A percentile compares a stretch with the other conserved stretches of the same genome.
Evolutionary conservation across 2,329 filamentous ascomycete species (phyloP).

Genomic region (Hysterium pulicare): DNA sequence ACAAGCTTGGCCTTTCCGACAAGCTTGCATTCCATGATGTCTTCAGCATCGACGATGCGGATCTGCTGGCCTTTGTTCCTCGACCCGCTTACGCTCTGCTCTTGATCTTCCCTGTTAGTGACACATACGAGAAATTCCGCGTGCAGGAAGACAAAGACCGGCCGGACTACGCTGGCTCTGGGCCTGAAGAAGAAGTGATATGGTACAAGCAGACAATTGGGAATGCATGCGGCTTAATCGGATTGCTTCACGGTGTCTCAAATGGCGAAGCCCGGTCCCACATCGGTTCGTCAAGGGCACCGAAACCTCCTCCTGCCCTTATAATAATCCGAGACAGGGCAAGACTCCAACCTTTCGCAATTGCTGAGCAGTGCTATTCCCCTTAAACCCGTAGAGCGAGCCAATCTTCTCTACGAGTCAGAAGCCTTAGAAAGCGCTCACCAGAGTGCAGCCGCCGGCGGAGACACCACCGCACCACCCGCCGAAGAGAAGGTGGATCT

Average conservation of each 20-base stretch:
- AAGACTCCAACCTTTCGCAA: constrained; percentile 57
- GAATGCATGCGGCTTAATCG: constrained; percentile 92
- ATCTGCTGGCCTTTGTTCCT: constrained; percentile 81
- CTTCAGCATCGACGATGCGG: constrained; percentile 81
- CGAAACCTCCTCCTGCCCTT: background rate
- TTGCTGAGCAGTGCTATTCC: constrained; percentile 69
- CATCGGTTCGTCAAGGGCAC: constrained; percentile 23
- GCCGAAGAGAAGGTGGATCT: constrained; percentile 83
- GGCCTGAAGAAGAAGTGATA: constrained; percentile 69
- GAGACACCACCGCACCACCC: constrained; percentile 74
- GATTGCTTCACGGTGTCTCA: constrained; percentile 75
- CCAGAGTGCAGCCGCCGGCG: constrained; percentile 68
- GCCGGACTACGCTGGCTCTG: constrained; percentile 64
- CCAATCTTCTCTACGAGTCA: constrained; percentile 73
- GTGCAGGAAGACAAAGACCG: constrained; percentile 66
- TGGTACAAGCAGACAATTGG: constrained; percentile 97
- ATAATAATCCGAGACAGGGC: constrained; percentile 26
- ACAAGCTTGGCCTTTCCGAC: constrained; percentile 79
- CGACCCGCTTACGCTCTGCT: constrained; percentile 84
- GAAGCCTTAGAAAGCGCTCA: constrained; percentile 74
- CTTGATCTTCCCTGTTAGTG: constrained; percentile 83
- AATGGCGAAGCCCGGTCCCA: constrained; percentile 67
- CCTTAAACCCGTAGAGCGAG: constrained; percentile 63
- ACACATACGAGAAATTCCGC: constrained; percentile 74
- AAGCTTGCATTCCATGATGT: constrained; percentile 82